These are phyloP conservation scores for Colletotrichum costaricense DNA, from an alignment of 2,329 filamentous ascomycete genomes.

Conservation along the genomic window DNA sequence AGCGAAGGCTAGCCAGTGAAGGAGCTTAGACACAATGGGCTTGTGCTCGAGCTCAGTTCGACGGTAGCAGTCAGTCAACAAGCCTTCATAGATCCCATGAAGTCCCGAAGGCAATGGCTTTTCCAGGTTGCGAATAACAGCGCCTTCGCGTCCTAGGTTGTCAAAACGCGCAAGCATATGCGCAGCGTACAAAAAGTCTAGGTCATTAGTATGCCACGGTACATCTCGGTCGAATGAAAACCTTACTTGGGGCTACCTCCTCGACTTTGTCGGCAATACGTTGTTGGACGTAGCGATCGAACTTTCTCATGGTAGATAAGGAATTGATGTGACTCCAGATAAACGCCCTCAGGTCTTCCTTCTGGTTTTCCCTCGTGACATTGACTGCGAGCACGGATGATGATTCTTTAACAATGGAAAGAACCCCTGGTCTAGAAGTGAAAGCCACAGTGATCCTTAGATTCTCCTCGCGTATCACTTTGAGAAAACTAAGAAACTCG, in stretches of 20 bases:
- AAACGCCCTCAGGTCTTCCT: conserved; percentile 42
- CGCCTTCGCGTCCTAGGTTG: conserved; percentile 45
- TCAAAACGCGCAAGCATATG: conserved; percentile 47
- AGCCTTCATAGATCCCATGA: conserved; percentile 41
- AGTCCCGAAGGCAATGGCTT: conserved; percentile 40
- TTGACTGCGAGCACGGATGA: conserved; percentile 28
- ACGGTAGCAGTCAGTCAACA: conserved; percentile 42
- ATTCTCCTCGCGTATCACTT: conserved; percentile 39
- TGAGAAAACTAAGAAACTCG: conserved; percentile 39
- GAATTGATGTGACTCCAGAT: conserved; percentile 43
- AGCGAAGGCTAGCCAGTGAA: conserved; percentile 45
- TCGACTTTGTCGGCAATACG: conserved; percentile 44
- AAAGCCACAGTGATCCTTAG: conserved; percentile 42
- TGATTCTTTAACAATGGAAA: conserved; percentile 25
- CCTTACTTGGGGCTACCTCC: conserved; percentile 46
- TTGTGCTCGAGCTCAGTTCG: conserved; percentile 36
- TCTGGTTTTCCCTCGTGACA: conserved; percentile 43
- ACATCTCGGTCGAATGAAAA: neutral
- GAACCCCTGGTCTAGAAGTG: conserved; percentile 38
- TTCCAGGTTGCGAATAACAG: conserved; percentile 43
- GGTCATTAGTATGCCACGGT: neutral
- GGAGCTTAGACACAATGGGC: conserved; percentile 36
- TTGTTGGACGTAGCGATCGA: conserved; percentile 44
- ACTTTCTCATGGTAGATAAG: conserved; percentile 39
- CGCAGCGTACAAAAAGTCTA: conserved; percentile 50